Base-by-base conservation (phyloP, 805 yeast species). In the Komagataella pseudopastoris region DNA sequence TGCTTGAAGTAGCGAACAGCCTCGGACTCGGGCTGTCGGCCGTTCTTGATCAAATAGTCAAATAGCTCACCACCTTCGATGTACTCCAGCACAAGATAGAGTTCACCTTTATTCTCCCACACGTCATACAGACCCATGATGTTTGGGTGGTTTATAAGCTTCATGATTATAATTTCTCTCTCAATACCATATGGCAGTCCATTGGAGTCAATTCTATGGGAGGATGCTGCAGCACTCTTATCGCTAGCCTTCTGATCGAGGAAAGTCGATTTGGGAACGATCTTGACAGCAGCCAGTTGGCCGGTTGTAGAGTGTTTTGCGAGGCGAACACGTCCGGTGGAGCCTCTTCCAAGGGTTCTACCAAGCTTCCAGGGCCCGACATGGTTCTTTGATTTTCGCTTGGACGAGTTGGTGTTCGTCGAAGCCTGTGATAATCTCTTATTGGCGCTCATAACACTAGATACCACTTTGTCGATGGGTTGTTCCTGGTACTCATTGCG, bases 11-110 rank as follows among this genome's bases (percentile, higher is more conserved):
- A 93, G 59, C 80, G 79, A 51, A 91, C 78, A 2, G 98, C 98
- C 62, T 93, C 97, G 50, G 75, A 73, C 66, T 93, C 99, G 51
- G 85, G 90, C 47, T 93, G 72, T 44, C 88, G 82, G 10, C 98
- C 98, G 52, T 85, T 76, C 63, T 88, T 89, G 53, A 93, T 90
- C 51, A 93, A 72, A 58, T 90, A 80, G 67, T 93, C 97, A 62
- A 93, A 93, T 50, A 93, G 73, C 69, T 93, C 99, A 47, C 99
- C 99, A 51, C 96, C 96, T 68, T 93, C 97, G 49, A 95, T 90
- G 68, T 93, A 93, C 68, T 93, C 99, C 52, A 93, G 70, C 6
- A 93, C 95, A 58, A 93, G 76, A 62, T 91, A 91, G 46, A 86
- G 67, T 55, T 85, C 89, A 53, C 84, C 81, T 59, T 83, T 84